Base-by-base conservation (phyloP, 768 basidiomycete species). In the Paxillus ammoniavirescens region DNA sequence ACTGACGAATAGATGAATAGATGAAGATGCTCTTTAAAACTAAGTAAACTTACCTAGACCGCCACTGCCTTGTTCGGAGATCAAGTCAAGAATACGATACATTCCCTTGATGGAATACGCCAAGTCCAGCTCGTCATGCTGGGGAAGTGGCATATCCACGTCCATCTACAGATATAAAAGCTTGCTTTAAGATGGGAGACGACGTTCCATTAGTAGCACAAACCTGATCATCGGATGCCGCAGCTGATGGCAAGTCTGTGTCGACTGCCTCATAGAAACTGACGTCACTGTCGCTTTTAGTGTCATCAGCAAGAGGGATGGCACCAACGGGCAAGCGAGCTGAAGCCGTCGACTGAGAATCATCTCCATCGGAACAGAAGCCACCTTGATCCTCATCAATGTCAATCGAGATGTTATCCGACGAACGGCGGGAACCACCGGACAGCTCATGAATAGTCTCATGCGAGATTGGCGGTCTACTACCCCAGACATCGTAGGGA, bases 71-170 rank as follows among this genome's bases (percentile, higher is more conserved):
- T 73, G 68, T 53, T 84, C 83, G 10, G 65, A 74, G 55, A 82
- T 77, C 12, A 84, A 67, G 47, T 83, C 82, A 5, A 83, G 68
- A 33, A 84, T 71, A 6, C 79, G 74, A 64, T 77, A 81, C 70
- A 82, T 69, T n/a, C 76, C 78, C 45, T 68, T 65, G 58, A 83
- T 67, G 4, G 60, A 71, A 50, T 47, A 48, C 10, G 54, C 56
- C 47, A 70, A 43, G 30, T 72, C 70, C 14, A 45, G 31, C 36
- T 43, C 56, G 35, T 65, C 57, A 3, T 13, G 49, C 28, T 57
- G 54, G 1, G 33, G 50, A 23, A 41, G 42, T 1, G 31, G 42
- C 15, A 3, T 5, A 9, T 65, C 58, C 9, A 57, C 17, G 38
- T 59, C 59, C 54, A 61, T 67, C 66, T 70, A 47, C 15, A 23